Conservation (phyloP, 2,329 filamentous ascomycete genomes). For the Colletotrichum orchidophilum region DNA sequence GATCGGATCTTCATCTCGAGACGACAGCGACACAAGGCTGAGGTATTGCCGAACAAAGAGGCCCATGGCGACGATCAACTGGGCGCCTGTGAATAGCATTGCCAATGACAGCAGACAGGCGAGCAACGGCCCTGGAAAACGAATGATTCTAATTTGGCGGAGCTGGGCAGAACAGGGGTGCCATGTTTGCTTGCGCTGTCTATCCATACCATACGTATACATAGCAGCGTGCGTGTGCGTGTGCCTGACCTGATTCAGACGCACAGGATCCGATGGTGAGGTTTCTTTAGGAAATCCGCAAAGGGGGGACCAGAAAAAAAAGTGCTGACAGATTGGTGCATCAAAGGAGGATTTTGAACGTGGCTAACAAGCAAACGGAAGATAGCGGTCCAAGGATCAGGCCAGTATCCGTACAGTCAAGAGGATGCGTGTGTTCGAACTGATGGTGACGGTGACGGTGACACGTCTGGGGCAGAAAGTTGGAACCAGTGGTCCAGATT, state of each 20-base stretch:
- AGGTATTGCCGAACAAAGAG: background rate
- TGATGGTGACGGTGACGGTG: background rate
- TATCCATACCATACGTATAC: background rate
- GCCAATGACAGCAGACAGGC: background rate
- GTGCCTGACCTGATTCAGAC: background rate
- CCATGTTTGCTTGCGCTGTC: background rate
- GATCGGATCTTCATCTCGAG: background rate
- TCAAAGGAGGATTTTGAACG: background rate
- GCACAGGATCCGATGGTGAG: background rate
- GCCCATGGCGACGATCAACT: slow-evolving; percentile 16
- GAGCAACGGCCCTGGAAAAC: background rate
- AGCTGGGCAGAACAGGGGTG: background rate
- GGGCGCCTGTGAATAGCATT: background rate
- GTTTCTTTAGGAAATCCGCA: background rate
- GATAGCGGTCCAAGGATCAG: background rate
- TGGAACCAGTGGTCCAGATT: background rate
- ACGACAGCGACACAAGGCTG: slow-evolving; percentile 1
- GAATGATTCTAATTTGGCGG: background rate
- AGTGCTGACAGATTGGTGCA: slow-evolving; percentile 22
- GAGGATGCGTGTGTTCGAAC: background rate
- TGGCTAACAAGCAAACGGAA: slow-evolving; percentile 5
- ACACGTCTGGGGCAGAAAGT: background rate
- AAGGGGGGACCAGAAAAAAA: background rate
- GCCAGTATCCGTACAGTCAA: background rate
- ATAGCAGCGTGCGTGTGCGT: background rate